Percentiles rank a stretch among this genome's conserved stretches.
These are phyloP conservation scores for Suillus placidus DNA, from an alignment of 768 basidiomycete genomes.

Conservation along the genomic window DNA sequence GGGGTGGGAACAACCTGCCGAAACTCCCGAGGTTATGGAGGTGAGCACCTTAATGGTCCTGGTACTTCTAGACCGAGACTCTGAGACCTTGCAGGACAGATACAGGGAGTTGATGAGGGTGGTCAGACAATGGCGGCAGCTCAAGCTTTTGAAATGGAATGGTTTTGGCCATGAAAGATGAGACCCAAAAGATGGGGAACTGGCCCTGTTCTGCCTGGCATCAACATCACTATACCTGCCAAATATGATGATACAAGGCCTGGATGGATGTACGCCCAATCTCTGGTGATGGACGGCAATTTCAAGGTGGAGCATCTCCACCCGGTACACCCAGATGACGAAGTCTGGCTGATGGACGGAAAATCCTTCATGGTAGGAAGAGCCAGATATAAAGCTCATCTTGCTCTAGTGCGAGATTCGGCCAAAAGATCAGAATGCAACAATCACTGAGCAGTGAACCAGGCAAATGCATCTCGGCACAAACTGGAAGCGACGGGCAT, in stretches of 20 bases:
- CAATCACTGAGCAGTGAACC: constrained; percentile 23
- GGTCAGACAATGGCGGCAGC: constrained; percentile 17
- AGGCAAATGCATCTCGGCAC: constrained; percentile 13
- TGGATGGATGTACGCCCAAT: no score
- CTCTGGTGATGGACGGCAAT: neutral
- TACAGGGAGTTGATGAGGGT: constrained; percentile 23
- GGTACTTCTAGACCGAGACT: no score
- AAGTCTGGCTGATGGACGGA: constrained; percentile 18
- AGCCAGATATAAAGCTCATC: neutral
- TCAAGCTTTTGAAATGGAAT: constrained; percentile 25
- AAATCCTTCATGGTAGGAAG: neutral
- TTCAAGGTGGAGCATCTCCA: constrained; percentile 3
- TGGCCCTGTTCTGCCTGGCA: constrained; percentile 3
- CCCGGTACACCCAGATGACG: constrained; percentile 12
- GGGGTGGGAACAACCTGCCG: no score
- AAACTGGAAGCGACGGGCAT: constrained; percentile 31
- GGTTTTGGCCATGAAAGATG: constrained; percentile 9
- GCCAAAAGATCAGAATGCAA: constrained; percentile 18
- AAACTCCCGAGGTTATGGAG: no score
- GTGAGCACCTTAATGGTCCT: no score
- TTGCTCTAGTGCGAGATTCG: fast-evolving
- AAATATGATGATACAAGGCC: neutral
- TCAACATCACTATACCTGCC: neutral
- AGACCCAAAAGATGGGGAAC: neutral
- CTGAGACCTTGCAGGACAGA: no score